phyloP scores from a whole-genome alignment of 2,329 filamentous ascomycete genomes.

The Exophiala xenobiotica region DNA sequence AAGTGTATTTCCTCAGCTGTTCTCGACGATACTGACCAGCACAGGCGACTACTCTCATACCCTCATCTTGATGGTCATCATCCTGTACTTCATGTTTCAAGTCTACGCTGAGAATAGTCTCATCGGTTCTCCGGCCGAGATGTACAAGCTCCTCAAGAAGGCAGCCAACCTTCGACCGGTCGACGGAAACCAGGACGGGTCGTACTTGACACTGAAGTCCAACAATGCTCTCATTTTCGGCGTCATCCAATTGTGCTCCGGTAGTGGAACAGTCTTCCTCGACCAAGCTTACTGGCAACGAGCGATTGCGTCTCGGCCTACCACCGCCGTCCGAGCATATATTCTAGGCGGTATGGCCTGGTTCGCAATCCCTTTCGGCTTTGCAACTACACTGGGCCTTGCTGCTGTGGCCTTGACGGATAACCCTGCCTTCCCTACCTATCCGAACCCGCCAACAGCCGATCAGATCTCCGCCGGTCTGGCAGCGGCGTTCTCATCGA shows the following conservation, averaged over 20 bases:
- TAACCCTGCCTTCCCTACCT: constrained; percentile 45
- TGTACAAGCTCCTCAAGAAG: constrained; percentile 53
- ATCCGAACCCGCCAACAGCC: constrained; percentile 28
- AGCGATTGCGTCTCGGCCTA: constrained; percentile 42
- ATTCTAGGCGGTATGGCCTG: constrained; percentile 48
- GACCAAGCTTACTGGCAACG: constrained; percentile 51
- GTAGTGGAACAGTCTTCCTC: constrained; percentile 38
- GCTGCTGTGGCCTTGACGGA: constrained; percentile 46
- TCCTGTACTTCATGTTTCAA: constrained; percentile 61
- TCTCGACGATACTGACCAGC: constrained; percentile 36
- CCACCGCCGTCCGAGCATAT: constrained; percentile 40
- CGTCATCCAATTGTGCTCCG: constrained; percentile 43
- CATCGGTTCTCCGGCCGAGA: constrained; percentile 64
- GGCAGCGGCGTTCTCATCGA: constrained; percentile 30
- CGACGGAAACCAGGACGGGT: constrained; percentile 53
- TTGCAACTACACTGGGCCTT: constrained; percentile 49
- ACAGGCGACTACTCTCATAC: constrained; percentile 76
- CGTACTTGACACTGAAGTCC: constrained; percentile 56
- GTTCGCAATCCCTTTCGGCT: constrained; percentile 51
- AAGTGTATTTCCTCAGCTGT: neutral
- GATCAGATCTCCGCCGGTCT: constrained; percentile 31
- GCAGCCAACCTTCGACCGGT: constrained; percentile 49
- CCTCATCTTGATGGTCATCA: constrained; percentile 68
- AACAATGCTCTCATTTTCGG: constrained; percentile 47
- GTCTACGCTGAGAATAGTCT: constrained; percentile 67